Percentiles rank a stretch among this genome's conserved stretches.
Evolutionary conservation across 768 basidiomycete species (phyloP).

Genomic region (Tulasnella sp.): DNA sequence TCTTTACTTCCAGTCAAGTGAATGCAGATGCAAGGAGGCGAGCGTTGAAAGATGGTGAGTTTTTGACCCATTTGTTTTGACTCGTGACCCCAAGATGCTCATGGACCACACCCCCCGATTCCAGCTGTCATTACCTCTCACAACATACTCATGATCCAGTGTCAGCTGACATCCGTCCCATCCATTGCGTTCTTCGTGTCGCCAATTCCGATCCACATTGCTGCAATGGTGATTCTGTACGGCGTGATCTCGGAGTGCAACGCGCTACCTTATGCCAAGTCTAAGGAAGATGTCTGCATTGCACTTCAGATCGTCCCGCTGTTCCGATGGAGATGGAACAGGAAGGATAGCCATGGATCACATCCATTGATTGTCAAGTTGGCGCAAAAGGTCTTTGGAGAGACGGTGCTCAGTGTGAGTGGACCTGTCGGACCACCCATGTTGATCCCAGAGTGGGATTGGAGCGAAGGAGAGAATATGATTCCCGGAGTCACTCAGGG

Average conservation of each 20-base stretch:
- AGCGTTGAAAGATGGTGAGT: slow-evolving; percentile 62
- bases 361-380: slow-evolving; percentile 77
- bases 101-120: slow-evolving; percentile 25
- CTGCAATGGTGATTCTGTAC: slow-evolving; percentile 82
- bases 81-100: neutral
- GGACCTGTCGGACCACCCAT: slow-evolving; percentile 16
- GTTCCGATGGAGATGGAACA: slow-evolving; percentile 86
- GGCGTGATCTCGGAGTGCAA: slow-evolving; percentile 74
- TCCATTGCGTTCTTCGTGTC: slow-evolving; percentile 82
- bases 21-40: slow-evolving; percentile 49
- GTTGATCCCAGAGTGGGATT: slow-evolving; percentile 40
- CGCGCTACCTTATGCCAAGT: slow-evolving; percentile 46
- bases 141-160: slow-evolving; percentile 76
- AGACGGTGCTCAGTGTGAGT: slow-evolving; percentile 47
- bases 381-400: slow-evolving; percentile 65
- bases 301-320: slow-evolving; percentile 80
- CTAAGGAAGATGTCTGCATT: slow-evolving; percentile 72
- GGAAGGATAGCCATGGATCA: slow-evolving; percentile 64
- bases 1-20: slow-evolving; percentile 67
- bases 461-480: too few relatives aligned
- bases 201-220: slow-evolving; percentile 77
- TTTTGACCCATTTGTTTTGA: neutral
- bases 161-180: slow-evolving; percentile 69
- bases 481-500: too few relatives aligned
- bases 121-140: slow-evolving; percentile 69